These are phyloP conservation scores for Melanomma pulvis-pyrius DNA, from an alignment of 495 filamentous ascomycete species.

Conservation along the genomic window DNA sequence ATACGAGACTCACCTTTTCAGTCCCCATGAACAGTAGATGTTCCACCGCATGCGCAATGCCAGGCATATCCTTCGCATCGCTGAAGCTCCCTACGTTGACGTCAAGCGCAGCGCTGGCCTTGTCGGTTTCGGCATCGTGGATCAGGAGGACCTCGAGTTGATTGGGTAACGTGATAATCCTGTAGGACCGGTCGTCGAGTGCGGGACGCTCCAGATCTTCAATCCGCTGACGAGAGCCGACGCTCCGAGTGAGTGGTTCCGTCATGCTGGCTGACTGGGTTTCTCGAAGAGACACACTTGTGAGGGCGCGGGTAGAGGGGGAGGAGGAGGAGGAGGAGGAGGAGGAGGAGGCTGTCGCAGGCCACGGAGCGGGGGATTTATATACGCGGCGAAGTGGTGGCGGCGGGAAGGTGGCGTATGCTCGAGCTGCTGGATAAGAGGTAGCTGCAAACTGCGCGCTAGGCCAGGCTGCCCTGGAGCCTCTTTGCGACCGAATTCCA, in stretches of 20 bases:
- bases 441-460: neutral
- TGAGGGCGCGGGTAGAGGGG: conserved; percentile 1
- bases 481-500: conserved; percentile 1
- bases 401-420: neutral
- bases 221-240: conserved; percentile 62
- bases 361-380: neutral
- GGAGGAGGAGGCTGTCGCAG: conserved; percentile 15
- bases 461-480: neutral
- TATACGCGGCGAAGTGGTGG: conserved; percentile 10
- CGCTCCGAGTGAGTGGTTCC: conserved; percentile 19
- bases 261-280: conserved; percentile 32
- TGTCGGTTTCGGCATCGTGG: conserved; percentile 94
- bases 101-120: conserved; percentile 92
- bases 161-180: conserved; percentile 83
- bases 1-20: conserved; percentile 67
- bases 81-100: conserved; percentile 96
- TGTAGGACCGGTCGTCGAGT: conserved; percentile 85
- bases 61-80: conserved; percentile 88
- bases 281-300: conserved; percentile 1
- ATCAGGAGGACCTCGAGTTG: conserved; percentile 92
- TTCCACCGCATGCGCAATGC: conserved; percentile 88
- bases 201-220: conserved; percentile 83
- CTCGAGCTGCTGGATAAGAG: conserved; percentile 6
- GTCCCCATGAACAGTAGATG: conserved; percentile 98
- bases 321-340: too few relatives aligned